Evolutionary conservation across 768 basidiomycete species (phyloP).

Genomic region (Boletus subcaerulescens): DNA sequence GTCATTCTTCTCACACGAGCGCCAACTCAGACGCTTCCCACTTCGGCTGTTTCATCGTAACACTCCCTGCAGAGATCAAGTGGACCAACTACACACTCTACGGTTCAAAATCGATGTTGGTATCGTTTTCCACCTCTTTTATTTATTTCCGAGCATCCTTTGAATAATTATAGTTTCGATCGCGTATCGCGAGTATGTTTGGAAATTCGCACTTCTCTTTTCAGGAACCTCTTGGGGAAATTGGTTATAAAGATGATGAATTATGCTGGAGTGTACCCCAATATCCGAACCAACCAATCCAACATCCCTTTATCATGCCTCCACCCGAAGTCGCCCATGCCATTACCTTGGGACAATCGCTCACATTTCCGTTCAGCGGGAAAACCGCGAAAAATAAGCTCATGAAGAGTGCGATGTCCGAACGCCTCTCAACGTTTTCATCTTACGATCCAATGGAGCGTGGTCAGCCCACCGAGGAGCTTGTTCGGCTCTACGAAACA

Average conservation of each 20-base stretch:
- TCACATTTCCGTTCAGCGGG: conserved; percentile 31
- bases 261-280: conserved; percentile 6
- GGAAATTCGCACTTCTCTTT: conserved; percentile 2
- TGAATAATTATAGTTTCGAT: background rate
- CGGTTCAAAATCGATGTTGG: conserved; percentile 4
- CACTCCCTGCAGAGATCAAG: background rate
- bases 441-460: conserved; percentile 27
- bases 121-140: background rate
- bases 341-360: conserved; percentile 21
- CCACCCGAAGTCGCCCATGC: conserved; percentile 16
- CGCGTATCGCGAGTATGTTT: conserved; percentile 14
- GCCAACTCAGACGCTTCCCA: background rate
- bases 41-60: background rate
- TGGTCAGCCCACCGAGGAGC: conserved; percentile 33
- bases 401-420: conserved; percentile 36
- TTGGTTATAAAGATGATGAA: conserved; percentile 20
- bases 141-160: background rate
- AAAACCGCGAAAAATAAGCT: conserved; percentile 30
- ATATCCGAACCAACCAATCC: conserved; percentile 17
- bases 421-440: conserved; percentile 35
- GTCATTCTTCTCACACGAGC: background rate
- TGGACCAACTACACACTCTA: background rate
- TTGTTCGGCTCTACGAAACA: conserved; percentile 33
- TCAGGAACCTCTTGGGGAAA: conserved; percentile 10
- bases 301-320: conserved; percentile 11